These are phyloP conservation scores for Cyberlindnera sargentensis DNA, from an alignment of 805 yeast genomes.

Conservation along the genomic window DNA sequence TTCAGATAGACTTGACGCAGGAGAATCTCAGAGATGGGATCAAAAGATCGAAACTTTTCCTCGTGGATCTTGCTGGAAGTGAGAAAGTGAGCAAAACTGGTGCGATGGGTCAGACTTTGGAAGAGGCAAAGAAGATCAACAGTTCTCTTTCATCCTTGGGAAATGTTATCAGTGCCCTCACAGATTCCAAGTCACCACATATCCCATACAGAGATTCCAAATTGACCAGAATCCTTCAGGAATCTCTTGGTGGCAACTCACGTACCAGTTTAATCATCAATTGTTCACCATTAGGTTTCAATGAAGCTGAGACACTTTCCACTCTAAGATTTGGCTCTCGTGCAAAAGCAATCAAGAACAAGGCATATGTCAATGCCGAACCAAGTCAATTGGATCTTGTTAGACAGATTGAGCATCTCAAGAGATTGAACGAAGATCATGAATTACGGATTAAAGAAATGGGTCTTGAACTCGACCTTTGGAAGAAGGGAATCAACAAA, in stretches of 20 bases:
- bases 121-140: conserved; percentile 82
- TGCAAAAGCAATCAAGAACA: conserved; percentile 61
- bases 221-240: conserved; percentile 70
- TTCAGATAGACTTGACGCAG: conserved; percentile 63
- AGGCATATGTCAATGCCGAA: conserved; percentile 47
- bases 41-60: conserved; percentile 56
- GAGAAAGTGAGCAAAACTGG: conserved; percentile 77
- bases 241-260: conserved; percentile 77
- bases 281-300: conserved; percentile 55
- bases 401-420: conserved; percentile 17
- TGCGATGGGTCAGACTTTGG: conserved; percentile 64
- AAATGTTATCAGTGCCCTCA: conserved; percentile 70
- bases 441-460: conserved; percentile 12
- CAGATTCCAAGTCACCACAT: conserved; percentile 60
- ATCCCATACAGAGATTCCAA: conserved; percentile 75
- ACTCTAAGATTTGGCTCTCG: conserved; percentile 70
- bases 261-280: conserved; percentile 67
- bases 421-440: conserved; percentile 13
- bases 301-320: conserved; percentile 60
- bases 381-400: conserved; percentile 19
- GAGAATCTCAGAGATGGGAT: conserved; percentile 49
- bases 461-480: conserved; percentile 18
- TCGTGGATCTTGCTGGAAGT: conserved; percentile 85
- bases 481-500: conserved; percentile 16
- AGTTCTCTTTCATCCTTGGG: conserved; percentile 73